A percentile compares a stretch with the other conserved stretches of the same genome.
Evolutionary conservation across 2,329 filamentous ascomycete species (phyloP).

Genomic region (Aspergillus carbonarius): DNA sequence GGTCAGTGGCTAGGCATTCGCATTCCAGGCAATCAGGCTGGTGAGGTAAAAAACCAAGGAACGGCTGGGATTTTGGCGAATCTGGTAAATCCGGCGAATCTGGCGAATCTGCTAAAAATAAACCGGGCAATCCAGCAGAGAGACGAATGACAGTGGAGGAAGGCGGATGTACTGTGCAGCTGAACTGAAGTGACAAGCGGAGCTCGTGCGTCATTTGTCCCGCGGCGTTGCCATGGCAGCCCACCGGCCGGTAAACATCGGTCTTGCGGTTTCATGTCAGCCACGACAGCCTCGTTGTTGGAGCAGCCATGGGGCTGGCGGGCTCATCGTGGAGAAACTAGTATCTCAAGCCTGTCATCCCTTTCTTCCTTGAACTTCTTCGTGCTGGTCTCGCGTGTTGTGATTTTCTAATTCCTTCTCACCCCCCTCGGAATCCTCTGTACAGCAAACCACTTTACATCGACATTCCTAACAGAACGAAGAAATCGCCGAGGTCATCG

Average conservation of each 20-base stretch:
- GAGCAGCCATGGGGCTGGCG: slow-evolving; percentile 10
- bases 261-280: slow-evolving; percentile 20
- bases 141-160: slow-evolving; percentile 1
- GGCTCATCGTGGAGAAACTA: slow-evolving; percentile 11
- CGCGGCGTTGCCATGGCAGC: slow-evolving; percentile 40
- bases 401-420: slow-evolving; percentile 3
- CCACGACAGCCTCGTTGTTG: slow-evolving; percentile 15
- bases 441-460: slow-evolving; percentile 9
- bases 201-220: slow-evolving; percentile 17
- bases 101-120: slow-evolving; percentile 19
- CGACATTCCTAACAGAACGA: slow-evolving; percentile 7
- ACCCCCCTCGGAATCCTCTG: background rate
- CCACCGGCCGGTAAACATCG: slow-evolving; percentile 36
- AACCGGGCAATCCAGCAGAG: background rate
- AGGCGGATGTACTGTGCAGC: background rate
- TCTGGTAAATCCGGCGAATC: background rate
- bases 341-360: slow-evolving; percentile 14
- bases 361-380: slow-evolving; percentile 20
- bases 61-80: background rate
- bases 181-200: slow-evolving; percentile 5
- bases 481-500: background rate
- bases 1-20: background rate
- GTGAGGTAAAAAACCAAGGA: slow-evolving; percentile 3
- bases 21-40: background rate
- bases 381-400: slow-evolving; percentile 6